Evolutionary conservation across 345 rosid genomes (phyloP), one percentile per base, ranked within the genome.

Genomic region (Sonneratia alba): DNA sequence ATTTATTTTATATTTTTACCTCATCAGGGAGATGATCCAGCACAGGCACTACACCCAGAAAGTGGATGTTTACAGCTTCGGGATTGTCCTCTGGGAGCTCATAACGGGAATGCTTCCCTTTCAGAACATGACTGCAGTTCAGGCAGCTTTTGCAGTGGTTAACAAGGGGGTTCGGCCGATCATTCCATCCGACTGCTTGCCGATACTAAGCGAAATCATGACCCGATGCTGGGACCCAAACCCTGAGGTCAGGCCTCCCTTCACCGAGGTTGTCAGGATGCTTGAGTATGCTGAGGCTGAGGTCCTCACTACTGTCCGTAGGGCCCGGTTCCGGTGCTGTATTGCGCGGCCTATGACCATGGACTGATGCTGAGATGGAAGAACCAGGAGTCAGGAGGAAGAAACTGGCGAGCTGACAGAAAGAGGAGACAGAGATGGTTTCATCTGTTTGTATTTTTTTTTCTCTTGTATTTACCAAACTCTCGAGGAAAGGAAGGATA

Each of bases 291-390:
- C 81, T 0, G 80, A 83, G 62, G 72, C 71, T 14, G 85, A 77
- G 70, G 72, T 80, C 71, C 66, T 79, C 78, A 83, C 80, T 6
- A 78, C 75, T 7, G 81, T 80, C 19, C 81, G 83, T 55, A 83
- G 78, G 78, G 85, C 83, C 55, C 85, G 85, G 32, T 83, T 83
- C 80, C 73, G 83, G 77, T 83, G 85, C 65, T 83, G 85, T 67
- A 74, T 83, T 15, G 59, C 81, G n/a, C 81, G 75, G 4, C 85
- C 85, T 47, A 80, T 76, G 85, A 80, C 85, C 45, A 1, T 37
- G 51, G 85, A 79, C 66, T 77, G 76, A 82, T 57, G 21, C 67
- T 18, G 40, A 34, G 67, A 27, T 36, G 67, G 40, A 5, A 16
- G 21, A 40, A 63, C 22, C 4, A 16, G 45, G 22, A 34, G 47